phyloP scores from a whole-genome alignment of 164 flowering plant species.

The Magnolia kwangsiensis region DNA sequence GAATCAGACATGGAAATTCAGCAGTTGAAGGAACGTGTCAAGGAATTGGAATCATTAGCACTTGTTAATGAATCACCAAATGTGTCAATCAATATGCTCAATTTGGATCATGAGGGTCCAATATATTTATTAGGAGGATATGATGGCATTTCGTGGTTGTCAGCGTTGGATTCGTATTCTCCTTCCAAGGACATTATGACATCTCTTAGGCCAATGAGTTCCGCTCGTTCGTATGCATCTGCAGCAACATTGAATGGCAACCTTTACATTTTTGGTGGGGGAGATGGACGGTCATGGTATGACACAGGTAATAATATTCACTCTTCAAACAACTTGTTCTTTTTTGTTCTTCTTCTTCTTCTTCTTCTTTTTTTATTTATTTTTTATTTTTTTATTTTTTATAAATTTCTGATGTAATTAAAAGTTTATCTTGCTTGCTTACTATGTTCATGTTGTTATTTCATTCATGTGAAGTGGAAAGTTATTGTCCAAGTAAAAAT shows the following conservation, averaged over 20 bases:
- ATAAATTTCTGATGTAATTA: not conserved
- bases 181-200: slow-evolving; percentile 51
- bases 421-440: not conserved
- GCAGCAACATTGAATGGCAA: slow-evolving; percentile 46
- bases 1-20: slow-evolving; percentile 45
- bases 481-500: slow-evolving; percentile 40
- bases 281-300: slow-evolving; percentile 58
- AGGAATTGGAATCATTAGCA: slow-evolving; percentile 32
- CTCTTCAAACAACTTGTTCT: not conserved
- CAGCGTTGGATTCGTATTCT: slow-evolving; percentile 47
- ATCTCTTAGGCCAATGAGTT: slow-evolving; percentile 61
- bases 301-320: slow-evolving; percentile 57
- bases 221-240: slow-evolving; percentile 59
- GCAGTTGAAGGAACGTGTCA: slow-evolving; percentile 35
- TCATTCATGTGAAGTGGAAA: slow-evolving; percentile 54
- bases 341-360: not conserved
- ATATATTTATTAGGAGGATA: slow-evolving; percentile 71
- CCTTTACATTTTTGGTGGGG: slow-evolving; percentile 76
- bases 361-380: not conserved
- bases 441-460: not conserved
- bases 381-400: not conserved
- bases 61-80: slow-evolving; percentile 12
- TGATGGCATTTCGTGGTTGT: slow-evolving; percentile 64
- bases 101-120: slow-evolving; percentile 31
- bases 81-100: slow-evolving; percentile 16